Evolutionary conservation across 495 filamentous ascomycete genomes (phyloP).

Genomic region (Margaritispora aquatica): DNA sequence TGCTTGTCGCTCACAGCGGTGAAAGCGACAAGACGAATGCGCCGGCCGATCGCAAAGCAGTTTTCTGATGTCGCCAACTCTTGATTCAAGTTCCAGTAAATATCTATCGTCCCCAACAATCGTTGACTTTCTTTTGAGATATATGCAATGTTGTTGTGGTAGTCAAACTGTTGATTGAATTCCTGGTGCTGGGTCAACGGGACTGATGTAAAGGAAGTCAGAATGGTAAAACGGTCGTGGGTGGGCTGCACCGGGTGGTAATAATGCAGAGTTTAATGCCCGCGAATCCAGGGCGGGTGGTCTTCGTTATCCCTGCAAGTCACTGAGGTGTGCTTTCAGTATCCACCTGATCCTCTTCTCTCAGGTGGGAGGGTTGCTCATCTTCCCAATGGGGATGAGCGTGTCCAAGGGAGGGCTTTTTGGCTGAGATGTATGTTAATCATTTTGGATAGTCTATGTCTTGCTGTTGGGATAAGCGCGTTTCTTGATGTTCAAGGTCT

Average conservation of each 20-base stretch:
- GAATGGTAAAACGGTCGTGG: constrained; percentile 1
- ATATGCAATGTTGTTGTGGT: constrained; percentile 2
- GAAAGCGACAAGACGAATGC: constrained; percentile 16
- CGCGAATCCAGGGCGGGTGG: background rate
- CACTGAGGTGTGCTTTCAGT: background rate
- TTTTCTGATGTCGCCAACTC: background rate
- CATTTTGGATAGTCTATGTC: too few relatives aligned
- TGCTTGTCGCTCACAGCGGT: background rate
- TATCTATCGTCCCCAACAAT: background rate
- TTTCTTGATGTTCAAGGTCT: too few relatives aligned
- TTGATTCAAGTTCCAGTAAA: background rate
- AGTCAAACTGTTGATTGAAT: background rate
- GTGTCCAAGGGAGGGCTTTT: too few relatives aligned
- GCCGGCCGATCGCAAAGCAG: constrained; percentile 7
- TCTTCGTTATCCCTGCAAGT: background rate
- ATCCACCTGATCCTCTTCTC: too few relatives aligned
- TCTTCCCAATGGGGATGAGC: too few relatives aligned
- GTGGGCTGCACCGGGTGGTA: background rate
- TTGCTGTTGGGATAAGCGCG: too few relatives aligned
- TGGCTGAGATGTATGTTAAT: too few relatives aligned
- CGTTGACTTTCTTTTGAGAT: background rate
- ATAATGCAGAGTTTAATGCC: background rate
- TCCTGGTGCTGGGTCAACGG: background rate
- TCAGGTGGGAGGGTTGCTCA: too few relatives aligned
- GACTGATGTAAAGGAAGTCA: constrained; percentile 1